phyloP scores from a whole-genome alignment of 805 yeast genomes.

The Myxozyma neglecta region DNA sequence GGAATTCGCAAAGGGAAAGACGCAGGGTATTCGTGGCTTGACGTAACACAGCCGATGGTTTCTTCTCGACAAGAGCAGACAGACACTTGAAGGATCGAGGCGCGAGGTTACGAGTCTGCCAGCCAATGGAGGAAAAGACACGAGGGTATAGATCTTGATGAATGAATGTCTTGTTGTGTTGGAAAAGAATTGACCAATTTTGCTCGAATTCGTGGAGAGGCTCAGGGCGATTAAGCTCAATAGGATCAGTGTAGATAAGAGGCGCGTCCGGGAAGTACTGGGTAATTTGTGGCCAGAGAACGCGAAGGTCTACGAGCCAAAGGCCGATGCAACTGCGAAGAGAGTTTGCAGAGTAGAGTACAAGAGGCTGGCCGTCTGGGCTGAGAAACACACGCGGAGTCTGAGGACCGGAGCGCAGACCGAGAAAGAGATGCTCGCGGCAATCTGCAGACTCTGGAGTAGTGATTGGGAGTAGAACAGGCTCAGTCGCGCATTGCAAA shows the following conservation, averaged over 20 bases:
- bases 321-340: conserved; percentile 23
- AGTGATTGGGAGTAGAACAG: conserved; percentile 9
- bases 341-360: conserved; percentile 28
- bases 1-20: conserved; percentile 29
- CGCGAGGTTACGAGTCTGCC: conserved; percentile 28
- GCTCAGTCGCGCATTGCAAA: conserved; percentile 29
- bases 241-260: conserved; percentile 12
- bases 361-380: conserved; percentile 26
- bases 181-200: conserved; percentile 29
- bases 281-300: conserved; percentile 15
- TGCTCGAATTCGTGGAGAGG: conserved; percentile 19
- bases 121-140: conserved; percentile 18
- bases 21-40: conserved; percentile 30
- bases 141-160: conserved; percentile 29
- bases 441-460: conserved; percentile 23
- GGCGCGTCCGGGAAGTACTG: conserved; percentile 22
- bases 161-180: conserved; percentile 23
- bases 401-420: conserved; percentile 29
- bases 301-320: conserved; percentile 28
- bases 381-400: conserved; percentile 25
- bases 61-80: conserved; percentile 9
- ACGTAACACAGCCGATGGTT: conserved; percentile 15
- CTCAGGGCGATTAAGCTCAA: conserved; percentile 28
- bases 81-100: conserved; percentile 27
- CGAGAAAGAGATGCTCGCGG: conserved; percentile 21